Percentiles rank a stretch among this genome's conserved stretches.
These are phyloP conservation scores for Bacidia rubella DNA, from an alignment of 495 filamentous ascomycete genomes.

Conservation along the genomic window DNA sequence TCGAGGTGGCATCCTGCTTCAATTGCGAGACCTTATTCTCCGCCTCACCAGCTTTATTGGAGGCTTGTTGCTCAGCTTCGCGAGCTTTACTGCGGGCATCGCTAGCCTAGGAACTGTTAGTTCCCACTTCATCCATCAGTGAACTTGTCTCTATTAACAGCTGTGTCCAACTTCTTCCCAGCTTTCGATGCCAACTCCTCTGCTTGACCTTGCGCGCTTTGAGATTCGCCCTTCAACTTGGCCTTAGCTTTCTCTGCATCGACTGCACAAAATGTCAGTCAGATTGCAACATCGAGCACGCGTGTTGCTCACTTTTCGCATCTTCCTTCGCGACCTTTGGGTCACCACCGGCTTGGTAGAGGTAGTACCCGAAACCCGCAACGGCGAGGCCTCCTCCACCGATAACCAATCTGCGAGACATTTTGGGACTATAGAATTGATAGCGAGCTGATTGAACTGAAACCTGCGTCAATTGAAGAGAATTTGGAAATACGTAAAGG, in stretches of 20 bases:
- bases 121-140: background rate
- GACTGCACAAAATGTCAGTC: conserved; percentile 1
- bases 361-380: conserved; percentile 71
- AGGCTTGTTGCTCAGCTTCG: conserved; percentile 13
- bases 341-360: conserved; percentile 73
- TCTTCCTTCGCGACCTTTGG: conserved; percentile 70
- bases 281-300: background rate
- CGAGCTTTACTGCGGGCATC: conserved; percentile 36
- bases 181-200: conserved; percentile 38
- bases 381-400: conserved; percentile 47
- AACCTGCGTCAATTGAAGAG: too few relatives aligned
- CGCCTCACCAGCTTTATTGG: conserved; percentile 12
- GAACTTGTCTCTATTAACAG: too few relatives aligned
- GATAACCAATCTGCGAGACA: conserved; percentile 12
- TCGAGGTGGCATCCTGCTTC: conserved; percentile 19
- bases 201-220: conserved; percentile 35
- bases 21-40: conserved; percentile 26
- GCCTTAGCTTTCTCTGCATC: conserved; percentile 42
- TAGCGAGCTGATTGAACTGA: too few relatives aligned
- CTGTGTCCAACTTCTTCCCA: conserved; percentile 38
- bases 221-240: conserved; percentile 44
- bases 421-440: background rate
- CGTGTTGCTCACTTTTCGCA: conserved; percentile 51
- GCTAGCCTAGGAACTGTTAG: conserved; percentile 36
- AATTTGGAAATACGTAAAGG: too few relatives aligned